A percentile compares a stretch with the other conserved stretches of the same genome.
phyloP scores from a whole-genome alignment of 1,284 basidiomycete species.

The Hemileia vastatrix region DNA sequence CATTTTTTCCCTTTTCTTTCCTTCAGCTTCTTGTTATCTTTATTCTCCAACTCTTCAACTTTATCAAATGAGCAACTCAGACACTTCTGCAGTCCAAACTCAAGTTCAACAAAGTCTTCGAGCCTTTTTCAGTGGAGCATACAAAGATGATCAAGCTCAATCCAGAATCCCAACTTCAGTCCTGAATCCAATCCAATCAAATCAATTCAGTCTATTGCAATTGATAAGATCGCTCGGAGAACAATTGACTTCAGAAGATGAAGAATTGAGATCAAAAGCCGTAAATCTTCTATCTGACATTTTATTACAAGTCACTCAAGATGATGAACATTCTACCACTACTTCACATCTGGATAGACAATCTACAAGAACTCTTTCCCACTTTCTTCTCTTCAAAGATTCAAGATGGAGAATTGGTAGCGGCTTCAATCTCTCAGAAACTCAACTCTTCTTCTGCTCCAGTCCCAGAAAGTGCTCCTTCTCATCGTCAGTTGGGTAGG shows the following conservation, averaged over 20 bases:
- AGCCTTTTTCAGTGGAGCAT: no score
- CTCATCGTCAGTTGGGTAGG: slow-evolving; percentile 27
- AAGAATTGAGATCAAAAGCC: slow-evolving; percentile 66
- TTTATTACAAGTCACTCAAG: slow-evolving; percentile 11
- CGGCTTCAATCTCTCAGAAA: slow-evolving; percentile 66
- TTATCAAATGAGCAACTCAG: no score
- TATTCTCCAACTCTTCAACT: no score
- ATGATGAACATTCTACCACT: slow-evolving; percentile 4
- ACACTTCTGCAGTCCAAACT: no score
- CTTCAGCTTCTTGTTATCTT: no score
- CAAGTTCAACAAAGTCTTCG: no score
- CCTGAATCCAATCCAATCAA: no score
- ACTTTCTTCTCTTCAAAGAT: slow-evolving; percentile 78
- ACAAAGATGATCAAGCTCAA: no score
- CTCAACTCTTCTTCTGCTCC: slow-evolving; percentile 28
- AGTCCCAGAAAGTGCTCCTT: slow-evolving; percentile 29
- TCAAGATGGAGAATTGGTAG: slow-evolving; percentile 65
- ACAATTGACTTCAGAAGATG: slow-evolving; percentile 76
- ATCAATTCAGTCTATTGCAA: no score
- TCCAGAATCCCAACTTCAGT: no score
- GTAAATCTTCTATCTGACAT: slow-evolving; percentile 47
- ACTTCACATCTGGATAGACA: slow-evolving; percentile 24
- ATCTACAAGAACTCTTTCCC: slow-evolving; percentile 57
- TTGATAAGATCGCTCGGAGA: slow-evolving; percentile 80
- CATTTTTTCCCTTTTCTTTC: no score